A percentile compares a stretch with the other conserved stretches of the same genome.
These are phyloP conservation scores for Leccinum truebloodii DNA, from an alignment of 768 basidiomycete species.

Conservation along the genomic window DNA sequence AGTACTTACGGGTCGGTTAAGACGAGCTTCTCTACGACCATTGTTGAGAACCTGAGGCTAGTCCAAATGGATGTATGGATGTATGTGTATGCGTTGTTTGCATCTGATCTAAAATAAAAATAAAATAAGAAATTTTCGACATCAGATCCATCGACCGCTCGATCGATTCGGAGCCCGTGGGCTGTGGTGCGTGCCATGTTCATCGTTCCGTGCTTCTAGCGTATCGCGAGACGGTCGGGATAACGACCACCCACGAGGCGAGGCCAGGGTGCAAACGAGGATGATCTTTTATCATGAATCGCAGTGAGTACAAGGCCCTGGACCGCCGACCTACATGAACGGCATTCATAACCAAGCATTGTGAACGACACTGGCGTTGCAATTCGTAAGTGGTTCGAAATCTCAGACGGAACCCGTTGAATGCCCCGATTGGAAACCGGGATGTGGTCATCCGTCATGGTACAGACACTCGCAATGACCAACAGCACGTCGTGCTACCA, in stretches of 20 bases:
- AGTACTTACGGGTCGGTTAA: not conserved
- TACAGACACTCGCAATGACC: conserved; percentile 7
- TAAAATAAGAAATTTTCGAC: not conserved
- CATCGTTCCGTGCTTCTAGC: not conserved
- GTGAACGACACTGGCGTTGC: not conserved
- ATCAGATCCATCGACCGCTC: not conserved
- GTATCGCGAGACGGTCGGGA: not conserved
- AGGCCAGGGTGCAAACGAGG: not conserved
- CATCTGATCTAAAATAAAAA: not conserved
- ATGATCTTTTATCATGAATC: not conserved
- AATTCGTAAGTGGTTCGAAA: not conserved
- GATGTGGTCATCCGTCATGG: not conserved
- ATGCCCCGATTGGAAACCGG: not conserved
- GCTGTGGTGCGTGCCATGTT: not conserved
- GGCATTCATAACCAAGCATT: not conserved
- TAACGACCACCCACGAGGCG: not conserved
- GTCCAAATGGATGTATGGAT: not conserved
- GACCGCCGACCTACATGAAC: not conserved
- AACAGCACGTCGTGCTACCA: not conserved
- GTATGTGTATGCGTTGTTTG: not conserved
- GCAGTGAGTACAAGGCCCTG: not conserved
- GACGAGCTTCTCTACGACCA: too few relatives aligned
- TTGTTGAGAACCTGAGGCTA: too few relatives aligned
- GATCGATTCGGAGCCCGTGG: not conserved
- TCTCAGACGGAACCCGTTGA: not conserved